Percentiles rank a stretch among this genome's conserved stretches.
Evolutionary conservation across 495 filamentous ascomycete genomes (phyloP).

Genomic region (Tetracladium setigerum): DNA sequence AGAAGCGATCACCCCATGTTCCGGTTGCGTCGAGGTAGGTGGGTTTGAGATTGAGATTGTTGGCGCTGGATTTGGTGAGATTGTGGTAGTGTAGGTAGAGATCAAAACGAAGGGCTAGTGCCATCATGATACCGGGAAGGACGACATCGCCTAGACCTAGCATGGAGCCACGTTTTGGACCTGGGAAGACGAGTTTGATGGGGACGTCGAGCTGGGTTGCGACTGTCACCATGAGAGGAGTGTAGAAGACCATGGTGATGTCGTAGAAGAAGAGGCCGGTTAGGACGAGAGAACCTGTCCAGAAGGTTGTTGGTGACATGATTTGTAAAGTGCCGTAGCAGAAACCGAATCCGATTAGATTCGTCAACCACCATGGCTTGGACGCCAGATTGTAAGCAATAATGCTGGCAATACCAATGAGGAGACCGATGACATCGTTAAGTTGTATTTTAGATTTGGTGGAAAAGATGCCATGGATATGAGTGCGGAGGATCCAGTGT

Average conservation of each 20-base stretch:
- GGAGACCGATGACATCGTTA: conserved; percentile 47
- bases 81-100: conserved; percentile 70
- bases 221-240: conserved; percentile 93
- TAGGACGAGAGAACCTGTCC: conserved; percentile 72
- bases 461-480: conserved; percentile 24
- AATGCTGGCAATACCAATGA: conserved; percentile 51
- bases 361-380: conserved; percentile 76
- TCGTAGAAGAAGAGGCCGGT: conserved; percentile 85
- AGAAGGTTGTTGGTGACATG: conserved; percentile 86
- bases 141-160: conserved; percentile 92
- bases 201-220: conserved; percentile 86
- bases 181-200: conserved; percentile 85
- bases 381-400: conserved; percentile 61
- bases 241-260: conserved; percentile 96
- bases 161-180: conserved; percentile 44
- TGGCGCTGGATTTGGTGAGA: conserved; percentile 26
- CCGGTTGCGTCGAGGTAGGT: conserved; percentile 50
- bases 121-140: conserved; percentile 89
- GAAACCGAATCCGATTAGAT: conserved; percentile 79
- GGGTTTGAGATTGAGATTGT: conserved; percentile 36
- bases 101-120: conserved; percentile 82
- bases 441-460: conserved; percentile 9
- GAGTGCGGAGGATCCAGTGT: conserved; percentile 39
- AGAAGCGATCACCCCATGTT: conserved; percentile 80
- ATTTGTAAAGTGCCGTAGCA: conserved; percentile 74